Conservation (phyloP, 164 flowering plant genomes). For the Tetracentron sinense region DNA sequence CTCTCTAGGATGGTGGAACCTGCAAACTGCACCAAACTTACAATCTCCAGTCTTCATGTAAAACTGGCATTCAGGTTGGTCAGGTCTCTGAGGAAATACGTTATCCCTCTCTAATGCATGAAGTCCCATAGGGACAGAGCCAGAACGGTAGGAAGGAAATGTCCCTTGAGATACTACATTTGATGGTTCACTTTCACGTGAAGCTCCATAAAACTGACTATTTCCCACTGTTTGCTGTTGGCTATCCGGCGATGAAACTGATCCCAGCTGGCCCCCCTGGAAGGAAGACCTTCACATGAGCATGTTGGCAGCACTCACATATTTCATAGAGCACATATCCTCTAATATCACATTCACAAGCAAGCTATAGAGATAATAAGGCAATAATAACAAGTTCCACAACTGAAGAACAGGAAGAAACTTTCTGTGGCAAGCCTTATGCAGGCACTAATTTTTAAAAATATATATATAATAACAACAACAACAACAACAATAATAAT, state of each 20-base stretch:
- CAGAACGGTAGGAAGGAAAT: constrained; percentile 49
- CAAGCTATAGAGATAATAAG: not conserved
- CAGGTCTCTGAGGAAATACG: constrained; percentile 94
- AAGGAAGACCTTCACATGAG: constrained; percentile 11
- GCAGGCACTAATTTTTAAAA: no score
- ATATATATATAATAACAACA: no score
- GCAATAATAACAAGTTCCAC: no score
- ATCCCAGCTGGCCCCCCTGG: constrained; percentile 69
- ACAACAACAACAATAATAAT: no score
- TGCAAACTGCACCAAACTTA: constrained; percentile 89
- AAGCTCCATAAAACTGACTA: constrained; percentile 49
- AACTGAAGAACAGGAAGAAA: no score
- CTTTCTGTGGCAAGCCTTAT: no score
- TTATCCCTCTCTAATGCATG: constrained; percentile 77
- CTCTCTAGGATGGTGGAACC: constrained; percentile 90
- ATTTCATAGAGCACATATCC: constrained; percentile 1
- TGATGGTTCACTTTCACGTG: constrained; percentile 51
- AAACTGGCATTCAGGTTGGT: constrained; percentile 93
- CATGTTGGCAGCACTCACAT: constrained; percentile 4
- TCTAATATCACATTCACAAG: not conserved
- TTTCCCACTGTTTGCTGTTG: constrained; percentile 56
- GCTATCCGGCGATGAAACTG: constrained; percentile 66
- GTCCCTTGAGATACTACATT: constrained; percentile 48
- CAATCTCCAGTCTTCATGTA: constrained; percentile 99
- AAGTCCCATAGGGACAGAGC: constrained; percentile 59